phyloP scores from a whole-genome alignment of 2,329 filamentous ascomycete genomes.

The Zalaria sp. region DNA sequence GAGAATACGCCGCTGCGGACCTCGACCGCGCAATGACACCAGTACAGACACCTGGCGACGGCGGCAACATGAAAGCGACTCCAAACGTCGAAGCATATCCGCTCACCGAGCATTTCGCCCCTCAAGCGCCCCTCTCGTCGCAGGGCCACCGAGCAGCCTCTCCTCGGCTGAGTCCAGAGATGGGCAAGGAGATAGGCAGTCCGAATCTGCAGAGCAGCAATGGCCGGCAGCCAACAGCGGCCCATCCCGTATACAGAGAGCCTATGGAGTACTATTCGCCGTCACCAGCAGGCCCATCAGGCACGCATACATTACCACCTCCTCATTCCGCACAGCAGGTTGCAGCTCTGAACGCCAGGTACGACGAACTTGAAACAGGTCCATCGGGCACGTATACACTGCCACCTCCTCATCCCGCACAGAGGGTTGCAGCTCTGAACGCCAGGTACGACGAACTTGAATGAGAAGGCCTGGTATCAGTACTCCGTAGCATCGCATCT shows the following conservation, averaged over 20 bases:
- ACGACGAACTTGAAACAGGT: neutral
- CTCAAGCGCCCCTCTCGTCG: neutral
- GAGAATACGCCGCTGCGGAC: constrained; percentile 10
- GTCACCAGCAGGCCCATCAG: neutral
- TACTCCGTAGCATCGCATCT: no score
- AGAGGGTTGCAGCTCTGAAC: neutral
- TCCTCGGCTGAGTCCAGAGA: neutral
- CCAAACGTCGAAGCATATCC: neutral
- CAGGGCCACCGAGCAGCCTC: neutral
- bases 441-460: neutral
- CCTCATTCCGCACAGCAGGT: neutral
- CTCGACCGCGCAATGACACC: neutral
- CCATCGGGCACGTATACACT: neutral
- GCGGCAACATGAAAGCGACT: neutral
- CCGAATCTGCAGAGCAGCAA: neutral
- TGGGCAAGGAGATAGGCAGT: neutral
- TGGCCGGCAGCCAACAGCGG: neutral
- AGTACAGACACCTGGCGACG: neutral
- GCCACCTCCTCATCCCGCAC: neutral
- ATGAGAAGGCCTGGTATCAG: neutral
- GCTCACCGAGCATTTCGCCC: neutral
- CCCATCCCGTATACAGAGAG: neutral
- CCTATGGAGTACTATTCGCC: neutral
- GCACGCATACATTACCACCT: neutral
- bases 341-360: neutral